Percentiles rank a stretch among this genome's conserved stretches.
Evolutionary conservation across 2,329 filamentous ascomycete species (phyloP).

Genomic region (Orbilia blumenaviensis): DNA sequence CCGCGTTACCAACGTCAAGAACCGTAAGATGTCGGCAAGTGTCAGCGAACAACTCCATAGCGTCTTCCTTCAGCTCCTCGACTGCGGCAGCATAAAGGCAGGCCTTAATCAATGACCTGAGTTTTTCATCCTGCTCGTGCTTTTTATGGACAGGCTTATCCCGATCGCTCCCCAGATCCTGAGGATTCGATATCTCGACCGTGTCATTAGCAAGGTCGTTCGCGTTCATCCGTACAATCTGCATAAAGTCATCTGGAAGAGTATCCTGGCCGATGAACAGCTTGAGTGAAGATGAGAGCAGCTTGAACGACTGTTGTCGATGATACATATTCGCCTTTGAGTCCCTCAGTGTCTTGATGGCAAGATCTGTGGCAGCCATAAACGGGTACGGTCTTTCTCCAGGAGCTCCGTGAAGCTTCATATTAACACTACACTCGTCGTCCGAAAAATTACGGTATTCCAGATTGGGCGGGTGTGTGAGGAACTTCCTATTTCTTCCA

Average conservation of each 20-base stretch:
- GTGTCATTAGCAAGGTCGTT: slow-evolving; percentile 82
- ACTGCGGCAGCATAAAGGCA: slow-evolving; percentile 85
- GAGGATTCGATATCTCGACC: slow-evolving; percentile 67
- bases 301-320: slow-evolving; percentile 88
- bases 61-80: slow-evolving; percentile 79
- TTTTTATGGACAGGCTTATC: slow-evolving; percentile 88
- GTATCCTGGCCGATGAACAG: slow-evolving; percentile 86
- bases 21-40: slow-evolving; percentile 90
- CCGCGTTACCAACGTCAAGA: slow-evolving; percentile 84
- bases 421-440: slow-evolving; percentile 84
- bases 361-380: slow-evolving; percentile 84
- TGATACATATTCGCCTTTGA: slow-evolving; percentile 81
- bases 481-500: slow-evolving; percentile 92
- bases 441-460: slow-evolving; percentile 86
- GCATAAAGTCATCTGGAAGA: slow-evolving; percentile 86
- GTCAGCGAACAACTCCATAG: slow-evolving; percentile 77
- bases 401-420: slow-evolving; percentile 87
- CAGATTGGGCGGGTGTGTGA: slow-evolving; percentile 86
- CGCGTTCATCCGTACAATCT: slow-evolving; percentile 84
- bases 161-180: slow-evolving; percentile 69
- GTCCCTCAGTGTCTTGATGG: slow-evolving; percentile 68
- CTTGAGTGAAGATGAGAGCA: slow-evolving; percentile 89
- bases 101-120: slow-evolving; percentile 89
- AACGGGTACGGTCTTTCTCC: slow-evolving; percentile 88
- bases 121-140: slow-evolving; percentile 78